These are phyloP conservation scores for Bipolaris bicolor DNA, from an alignment of 2,329 filamentous ascomycete genomes.

Conservation along the genomic window DNA sequence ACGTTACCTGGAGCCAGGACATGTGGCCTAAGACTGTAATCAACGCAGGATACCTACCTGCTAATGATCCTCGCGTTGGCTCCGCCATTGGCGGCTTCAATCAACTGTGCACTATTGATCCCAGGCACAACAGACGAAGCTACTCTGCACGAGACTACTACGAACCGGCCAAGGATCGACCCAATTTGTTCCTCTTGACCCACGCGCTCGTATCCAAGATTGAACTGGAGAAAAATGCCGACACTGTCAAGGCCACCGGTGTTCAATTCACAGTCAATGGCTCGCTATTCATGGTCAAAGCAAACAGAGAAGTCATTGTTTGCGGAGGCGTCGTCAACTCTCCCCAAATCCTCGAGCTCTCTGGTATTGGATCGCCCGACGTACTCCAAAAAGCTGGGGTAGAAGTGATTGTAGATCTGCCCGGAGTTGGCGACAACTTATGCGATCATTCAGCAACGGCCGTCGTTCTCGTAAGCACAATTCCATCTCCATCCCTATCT, in stretches of 20 bases:
- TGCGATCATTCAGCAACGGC: constrained; percentile 42
- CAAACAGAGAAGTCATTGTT: constrained; percentile 41
- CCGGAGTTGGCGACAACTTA: constrained; percentile 45
- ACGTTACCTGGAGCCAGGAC: constrained; percentile 31
- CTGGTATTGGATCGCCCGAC: constrained; percentile 35
- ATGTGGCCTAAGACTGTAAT: constrained; percentile 37
- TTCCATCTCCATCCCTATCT: neutral
- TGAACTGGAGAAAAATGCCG: constrained; percentile 50
- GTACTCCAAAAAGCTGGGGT: constrained; percentile 39
- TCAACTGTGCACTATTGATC: constrained; percentile 36
- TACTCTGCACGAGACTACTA: constrained; percentile 49
- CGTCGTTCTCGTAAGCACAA: constrained; percentile 20
- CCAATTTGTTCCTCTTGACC: constrained; percentile 57
- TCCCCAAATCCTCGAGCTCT: constrained; percentile 43
- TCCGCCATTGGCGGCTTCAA: constrained; percentile 42
- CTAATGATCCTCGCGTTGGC: constrained; percentile 35
- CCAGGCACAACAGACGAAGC: constrained; percentile 34
- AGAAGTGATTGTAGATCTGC: constrained; percentile 35
- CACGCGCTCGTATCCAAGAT: constrained; percentile 57
- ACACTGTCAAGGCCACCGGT: constrained; percentile 49
- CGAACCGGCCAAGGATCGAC: constrained; percentile 43
- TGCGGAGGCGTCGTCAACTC: constrained; percentile 37
- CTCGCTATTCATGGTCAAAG: constrained; percentile 33
- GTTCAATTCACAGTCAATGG: constrained; percentile 50
- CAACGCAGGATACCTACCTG: constrained; percentile 31